Conservation (phyloP, 441 rosid species). For the Brassica balearica region DNA sequence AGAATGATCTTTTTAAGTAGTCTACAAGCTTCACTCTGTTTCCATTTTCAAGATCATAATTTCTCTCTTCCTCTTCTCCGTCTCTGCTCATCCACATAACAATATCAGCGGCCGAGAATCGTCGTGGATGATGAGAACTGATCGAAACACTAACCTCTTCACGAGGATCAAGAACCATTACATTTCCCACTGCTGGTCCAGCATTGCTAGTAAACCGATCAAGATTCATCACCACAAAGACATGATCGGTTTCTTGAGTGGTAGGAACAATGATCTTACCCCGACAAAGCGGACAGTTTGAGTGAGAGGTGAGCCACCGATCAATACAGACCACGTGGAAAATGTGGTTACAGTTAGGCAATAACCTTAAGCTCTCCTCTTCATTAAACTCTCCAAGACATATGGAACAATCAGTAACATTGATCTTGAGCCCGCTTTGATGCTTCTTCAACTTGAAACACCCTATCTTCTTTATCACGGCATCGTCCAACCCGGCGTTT, state of each 20-base stretch:
- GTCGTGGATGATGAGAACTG: conserved; percentile 54
- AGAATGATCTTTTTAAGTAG: conserved; percentile 62
- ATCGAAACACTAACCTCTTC: conserved; percentile 57
- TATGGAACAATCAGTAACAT: conserved; percentile 77
- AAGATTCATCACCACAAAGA: conserved; percentile 39
- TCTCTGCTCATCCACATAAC: conserved; percentile 37
- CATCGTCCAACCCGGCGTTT: conserved; percentile 76
- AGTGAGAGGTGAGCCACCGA: conserved; percentile 86
- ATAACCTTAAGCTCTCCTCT: conserved; percentile 74
- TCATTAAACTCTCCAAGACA: conserved; percentile 87
- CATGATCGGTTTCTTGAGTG: conserved; percentile 34
- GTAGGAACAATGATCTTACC: conserved; percentile 52
- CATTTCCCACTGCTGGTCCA: conserved; percentile 39
- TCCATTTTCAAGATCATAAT: conserved; percentile 48
- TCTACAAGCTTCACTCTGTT: conserved; percentile 42
- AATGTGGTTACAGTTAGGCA: conserved; percentile 86
- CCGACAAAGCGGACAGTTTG: conserved; percentile 90
- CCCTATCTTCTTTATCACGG: conserved; percentile 70
- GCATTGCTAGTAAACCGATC: conserved; percentile 39
- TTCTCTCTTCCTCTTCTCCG: conserved; percentile 38
- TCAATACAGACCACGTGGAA: conserved; percentile 89
- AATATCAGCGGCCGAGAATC: conserved; percentile 48
- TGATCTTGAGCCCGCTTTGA: conserved; percentile 56
- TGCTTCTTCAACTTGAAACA: conserved; percentile 66
- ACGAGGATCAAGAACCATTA: conserved; percentile 50